Percentiles rank a stretch among this genome's conserved stretches.
These are phyloP conservation scores for Aureobasidium sp. DNA, from an alignment of 2,329 filamentous ascomycete genomes.

Conservation along the genomic window DNA sequence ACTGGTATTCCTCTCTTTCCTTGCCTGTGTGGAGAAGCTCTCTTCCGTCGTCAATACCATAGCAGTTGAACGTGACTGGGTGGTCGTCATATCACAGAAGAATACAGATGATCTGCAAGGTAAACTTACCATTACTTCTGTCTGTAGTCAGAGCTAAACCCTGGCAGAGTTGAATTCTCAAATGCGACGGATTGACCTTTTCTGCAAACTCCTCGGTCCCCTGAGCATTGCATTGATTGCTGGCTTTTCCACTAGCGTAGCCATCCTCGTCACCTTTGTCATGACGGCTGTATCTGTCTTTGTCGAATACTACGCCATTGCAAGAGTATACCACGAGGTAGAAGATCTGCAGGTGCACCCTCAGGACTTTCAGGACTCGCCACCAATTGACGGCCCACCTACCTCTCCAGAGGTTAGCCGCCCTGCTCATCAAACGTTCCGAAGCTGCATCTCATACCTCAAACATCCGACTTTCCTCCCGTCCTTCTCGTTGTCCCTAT, in stretches of 20 bases:
- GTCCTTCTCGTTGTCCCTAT: conserved; percentile 52
- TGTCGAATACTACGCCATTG: conserved; percentile 50
- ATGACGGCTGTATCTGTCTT: conserved; percentile 45
- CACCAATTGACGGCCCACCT: not conserved
- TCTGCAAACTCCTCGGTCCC: conserved; percentile 52
- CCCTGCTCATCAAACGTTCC: conserved; percentile 27
- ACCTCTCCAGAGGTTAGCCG: conserved; percentile 18
- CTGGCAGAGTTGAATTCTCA: conserved; percentile 43
- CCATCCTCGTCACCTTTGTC: conserved; percentile 44
- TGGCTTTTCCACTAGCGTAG: conserved; percentile 40
- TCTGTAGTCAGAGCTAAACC: not conserved
- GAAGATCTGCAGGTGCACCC: conserved; percentile 3
- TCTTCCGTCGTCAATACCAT: conserved; percentile 58
- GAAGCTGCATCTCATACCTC: conserved; percentile 39
- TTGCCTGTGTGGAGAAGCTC: conserved; percentile 65
- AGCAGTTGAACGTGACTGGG: conserved; percentile 65
- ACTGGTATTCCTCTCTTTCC: conserved; percentile 36
- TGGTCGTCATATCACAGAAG: conserved; percentile 45
- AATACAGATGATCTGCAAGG: conserved; percentile 26
- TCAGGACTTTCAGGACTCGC: not conserved
- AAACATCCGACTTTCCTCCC: conserved; percentile 52
- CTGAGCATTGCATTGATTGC: conserved; percentile 46
- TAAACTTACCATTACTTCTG: not conserved
- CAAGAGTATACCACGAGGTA: conserved; percentile 29
- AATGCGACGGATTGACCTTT: conserved; percentile 55